Evolutionary conservation across 345 rosid species (phyloP).

Genomic region (Hibiscus trionum): DNA sequence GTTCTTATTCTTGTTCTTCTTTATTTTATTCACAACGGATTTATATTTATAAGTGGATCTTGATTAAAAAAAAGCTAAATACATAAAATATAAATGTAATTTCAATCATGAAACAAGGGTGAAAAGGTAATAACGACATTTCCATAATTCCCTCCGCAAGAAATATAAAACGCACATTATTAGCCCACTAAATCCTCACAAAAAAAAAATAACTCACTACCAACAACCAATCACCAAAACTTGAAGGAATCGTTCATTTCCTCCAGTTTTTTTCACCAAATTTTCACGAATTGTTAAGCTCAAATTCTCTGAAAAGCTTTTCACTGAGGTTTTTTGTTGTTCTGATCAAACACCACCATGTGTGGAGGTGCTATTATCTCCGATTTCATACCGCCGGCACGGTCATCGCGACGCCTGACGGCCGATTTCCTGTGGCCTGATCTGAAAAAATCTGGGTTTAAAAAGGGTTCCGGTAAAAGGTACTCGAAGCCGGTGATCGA

Average conservation of each 20-base stretch:
- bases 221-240: background rate
- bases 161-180: background rate
- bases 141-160: background rate
- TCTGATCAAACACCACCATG: conserved; percentile 36
- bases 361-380: conserved; percentile 99
- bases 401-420: conserved; percentile 35
- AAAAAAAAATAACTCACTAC: background rate
- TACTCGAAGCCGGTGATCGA: conserved; percentile 27
- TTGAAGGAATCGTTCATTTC: background rate
- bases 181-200: background rate
- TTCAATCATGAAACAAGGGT: background rate
- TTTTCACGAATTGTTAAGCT: background rate
- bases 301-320: background rate
- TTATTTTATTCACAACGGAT: no score
- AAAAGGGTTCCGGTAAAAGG: conserved; percentile 17
- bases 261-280: background rate
- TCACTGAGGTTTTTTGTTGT: background rate
- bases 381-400: conserved; percentile 48
- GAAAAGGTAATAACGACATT: background rate
- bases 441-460: conserved; percentile 37
- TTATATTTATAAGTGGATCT: no score
- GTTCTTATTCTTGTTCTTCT: no score
- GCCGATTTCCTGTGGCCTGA: conserved; percentile 71
- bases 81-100: background rate
- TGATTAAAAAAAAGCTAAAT: no score